Evolutionary conservation across 1,284 basidiomycete genomes (phyloP).

Genomic region (Meira nashicola): DNA sequence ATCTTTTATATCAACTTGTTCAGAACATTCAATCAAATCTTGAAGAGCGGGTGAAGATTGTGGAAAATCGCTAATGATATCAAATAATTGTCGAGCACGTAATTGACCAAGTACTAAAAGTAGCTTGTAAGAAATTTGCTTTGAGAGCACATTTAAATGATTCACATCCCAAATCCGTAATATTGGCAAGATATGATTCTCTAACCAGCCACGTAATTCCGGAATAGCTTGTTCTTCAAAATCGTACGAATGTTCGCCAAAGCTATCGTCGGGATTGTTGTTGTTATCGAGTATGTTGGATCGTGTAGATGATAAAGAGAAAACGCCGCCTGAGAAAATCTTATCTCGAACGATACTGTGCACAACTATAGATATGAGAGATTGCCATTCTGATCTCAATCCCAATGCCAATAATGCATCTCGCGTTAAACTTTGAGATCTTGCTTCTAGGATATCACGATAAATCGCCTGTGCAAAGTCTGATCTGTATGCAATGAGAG

Average conservation of each 20-base stretch:
- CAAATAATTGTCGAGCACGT: conserved; percentile 66
- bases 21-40: conserved; percentile 68
- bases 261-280: too few relatives aligned
- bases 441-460: too few relatives aligned
- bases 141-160: neutral
- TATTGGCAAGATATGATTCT: neutral
- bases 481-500: too few relatives aligned
- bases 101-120: conserved; percentile 27
- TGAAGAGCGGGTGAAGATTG: conserved; percentile 79
- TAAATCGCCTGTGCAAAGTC: too few relatives aligned
- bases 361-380: too few relatives aligned
- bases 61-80: conserved; percentile 90
- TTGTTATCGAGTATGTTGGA: too few relatives aligned
- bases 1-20: conserved; percentile 44
- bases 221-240: neutral
- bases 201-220: neutral
- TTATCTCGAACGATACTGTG: too few relatives aligned
- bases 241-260: neutral
- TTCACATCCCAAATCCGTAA: neutral
- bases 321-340: too few relatives aligned
- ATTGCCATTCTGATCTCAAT: too few relatives aligned
- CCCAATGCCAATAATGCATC: too few relatives aligned
- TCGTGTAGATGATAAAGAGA: too few relatives aligned
- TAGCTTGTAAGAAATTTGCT: conserved; percentile 10
- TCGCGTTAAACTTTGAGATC: too few relatives aligned